phyloP scores from a whole-genome alignment of 305 asterid genomes.

The Fraxinus sp. region DNA sequence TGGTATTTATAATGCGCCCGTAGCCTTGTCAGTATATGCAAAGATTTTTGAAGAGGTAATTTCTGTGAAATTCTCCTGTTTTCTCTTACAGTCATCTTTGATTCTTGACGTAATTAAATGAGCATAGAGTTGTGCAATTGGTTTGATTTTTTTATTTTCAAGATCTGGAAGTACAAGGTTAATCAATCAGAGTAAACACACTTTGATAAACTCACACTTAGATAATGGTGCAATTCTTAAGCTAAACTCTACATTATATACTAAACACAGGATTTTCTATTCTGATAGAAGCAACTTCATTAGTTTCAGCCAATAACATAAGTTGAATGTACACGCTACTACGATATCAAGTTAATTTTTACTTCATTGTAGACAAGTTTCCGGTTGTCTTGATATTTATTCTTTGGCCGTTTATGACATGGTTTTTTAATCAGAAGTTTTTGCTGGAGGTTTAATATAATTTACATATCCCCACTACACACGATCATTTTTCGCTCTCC shows the following conservation, averaged over 20 bases:
- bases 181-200: too few species aligned
- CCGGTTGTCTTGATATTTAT: background rate
- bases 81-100: background rate
- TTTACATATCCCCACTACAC: background rate
- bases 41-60: conserved; percentile 88
- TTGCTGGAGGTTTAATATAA: background rate
- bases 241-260: background rate
- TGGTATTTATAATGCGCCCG: conserved; percentile 86
- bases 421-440: background rate
- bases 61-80: background rate
- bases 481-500: background rate
- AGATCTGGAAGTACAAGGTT: background rate
- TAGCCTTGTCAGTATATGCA: conserved; percentile 83
- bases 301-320: conserved; percentile 7
- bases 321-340: background rate
- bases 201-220: background rate
- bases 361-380: background rate
- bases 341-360: background rate
- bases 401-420: background rate
- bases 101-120: background rate
- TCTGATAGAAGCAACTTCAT: background rate
- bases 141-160: background rate
- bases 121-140: background rate
- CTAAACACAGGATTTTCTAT: background rate
- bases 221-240: background rate